A percentile compares a stretch with the other conserved stretches of the same genome.
These are phyloP conservation scores for Pseudocercospora macadamiae DNA, from an alignment of 2,329 filamentous ascomycete species.

Conservation along the genomic window DNA sequence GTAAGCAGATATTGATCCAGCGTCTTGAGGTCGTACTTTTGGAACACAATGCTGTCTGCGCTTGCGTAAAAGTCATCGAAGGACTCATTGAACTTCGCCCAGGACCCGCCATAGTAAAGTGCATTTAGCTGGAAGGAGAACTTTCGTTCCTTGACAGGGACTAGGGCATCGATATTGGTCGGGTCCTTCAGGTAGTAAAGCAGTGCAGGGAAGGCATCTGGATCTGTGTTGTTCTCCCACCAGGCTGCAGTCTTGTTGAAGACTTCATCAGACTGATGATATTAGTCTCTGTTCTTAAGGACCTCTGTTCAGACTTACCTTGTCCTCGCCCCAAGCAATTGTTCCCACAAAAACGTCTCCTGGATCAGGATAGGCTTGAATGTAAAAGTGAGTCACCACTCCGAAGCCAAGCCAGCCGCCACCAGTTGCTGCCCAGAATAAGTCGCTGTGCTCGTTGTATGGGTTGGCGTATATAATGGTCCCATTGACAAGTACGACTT, in stretches of 20 bases:
- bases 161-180: neutral
- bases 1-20: neutral
- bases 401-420: neutral
- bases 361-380: neutral
- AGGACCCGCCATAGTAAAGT: neutral
- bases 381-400: neutral
- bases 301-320: too few relatives aligned
- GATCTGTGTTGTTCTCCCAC: neutral
- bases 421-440: neutral
- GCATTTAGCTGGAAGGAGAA: conserved; percentile 1
- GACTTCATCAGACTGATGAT: too few relatives aligned
- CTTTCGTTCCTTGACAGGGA: neutral
- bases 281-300: too few relatives aligned
- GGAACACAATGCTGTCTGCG: neutral
- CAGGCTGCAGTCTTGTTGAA: neutral
- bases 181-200: neutral
- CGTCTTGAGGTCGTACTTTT: neutral
- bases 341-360: neutral
- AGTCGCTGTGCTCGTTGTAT: neutral
- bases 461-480: neutral
- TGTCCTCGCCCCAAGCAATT: neutral
- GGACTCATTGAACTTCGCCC: neutral
- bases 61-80: neutral
- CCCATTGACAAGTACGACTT: neutral
- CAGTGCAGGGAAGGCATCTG: neutral